Percentiles rank a stretch among this genome's conserved stretches.
phyloP scores from a whole-genome alignment of 2,329 filamentous ascomycete species.

The Alternaria sp. region DNA sequence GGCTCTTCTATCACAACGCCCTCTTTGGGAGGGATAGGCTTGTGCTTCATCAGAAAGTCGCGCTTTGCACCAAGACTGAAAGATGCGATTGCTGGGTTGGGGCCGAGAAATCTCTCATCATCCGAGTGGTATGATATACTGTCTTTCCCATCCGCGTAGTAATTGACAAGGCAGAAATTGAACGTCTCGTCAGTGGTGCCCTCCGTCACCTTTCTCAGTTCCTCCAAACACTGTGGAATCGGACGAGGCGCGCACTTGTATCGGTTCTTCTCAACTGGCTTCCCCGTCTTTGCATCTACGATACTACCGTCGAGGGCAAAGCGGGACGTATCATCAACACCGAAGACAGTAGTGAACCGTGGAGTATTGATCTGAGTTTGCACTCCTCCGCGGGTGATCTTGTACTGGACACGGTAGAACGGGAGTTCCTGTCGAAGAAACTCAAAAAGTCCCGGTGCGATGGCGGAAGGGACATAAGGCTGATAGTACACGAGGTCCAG shows the following conservation, averaged over 20 bases:
- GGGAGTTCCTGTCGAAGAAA: constrained; percentile 76
- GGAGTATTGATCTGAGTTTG: constrained; percentile 70
- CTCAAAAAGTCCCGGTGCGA: constrained; percentile 69
- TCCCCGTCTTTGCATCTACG: constrained; percentile 55
- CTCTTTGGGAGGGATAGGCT: constrained; percentile 60
- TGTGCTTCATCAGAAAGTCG: constrained; percentile 83
- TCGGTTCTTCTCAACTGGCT: constrained; percentile 54
- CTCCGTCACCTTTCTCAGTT: constrained; percentile 70
- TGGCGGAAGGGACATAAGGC: constrained; percentile 70
- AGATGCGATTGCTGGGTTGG: constrained; percentile 75
- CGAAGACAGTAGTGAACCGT: constrained; percentile 69
- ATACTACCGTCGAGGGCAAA: constrained; percentile 57
- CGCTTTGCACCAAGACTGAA: constrained; percentile 75
- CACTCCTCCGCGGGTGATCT: constrained; percentile 70
- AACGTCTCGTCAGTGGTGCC: constrained; percentile 71
- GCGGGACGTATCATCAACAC: constrained; percentile 68
- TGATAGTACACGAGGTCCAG: constrained; percentile 79
- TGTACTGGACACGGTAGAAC: constrained; percentile 79
- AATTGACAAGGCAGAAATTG: constrained; percentile 84
- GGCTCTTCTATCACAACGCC: constrained; percentile 46
- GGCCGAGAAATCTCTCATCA: constrained; percentile 78
- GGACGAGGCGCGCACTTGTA: constrained; percentile 72
- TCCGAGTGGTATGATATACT: constrained; percentile 83
- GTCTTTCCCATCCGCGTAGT: constrained; percentile 79
- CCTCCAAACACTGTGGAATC: constrained; percentile 73